Conservation (phyloP, 2,329 filamentous ascomycete genomes). For the Bertia moriformis region DNA sequence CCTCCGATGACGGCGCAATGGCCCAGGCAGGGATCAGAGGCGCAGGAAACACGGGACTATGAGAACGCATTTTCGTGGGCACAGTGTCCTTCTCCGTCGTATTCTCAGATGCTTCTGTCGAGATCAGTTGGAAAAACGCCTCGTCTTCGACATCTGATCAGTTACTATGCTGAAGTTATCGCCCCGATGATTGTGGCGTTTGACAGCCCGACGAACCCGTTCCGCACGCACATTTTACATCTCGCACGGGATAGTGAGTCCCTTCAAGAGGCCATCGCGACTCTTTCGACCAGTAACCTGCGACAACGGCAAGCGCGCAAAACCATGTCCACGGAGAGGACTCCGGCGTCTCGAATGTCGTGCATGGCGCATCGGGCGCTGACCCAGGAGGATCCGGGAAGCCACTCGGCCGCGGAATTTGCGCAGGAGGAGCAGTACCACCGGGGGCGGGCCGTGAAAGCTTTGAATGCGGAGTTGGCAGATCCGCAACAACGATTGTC, state of each 20-base stretch:
- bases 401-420: not conserved
- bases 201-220: conserved; percentile 47
- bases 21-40: no score
- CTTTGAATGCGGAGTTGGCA: conserved; percentile 42
- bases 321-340: conserved; percentile 23
- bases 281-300: conserved; percentile 47
- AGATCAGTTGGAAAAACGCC: conserved; percentile 24
- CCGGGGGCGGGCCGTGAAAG: conserved; percentile 34
- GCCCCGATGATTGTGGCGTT: conserved; percentile 53
- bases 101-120: not conserved
- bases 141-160: conserved; percentile 46
- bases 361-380: not conserved
- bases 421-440: conserved; percentile 27
- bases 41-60: no score
- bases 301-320: conserved; percentile 35
- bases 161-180: conserved; percentile 52
- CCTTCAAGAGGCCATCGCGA: conserved; percentile 49
- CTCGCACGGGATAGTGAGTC: conserved; percentile 42
- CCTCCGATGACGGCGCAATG: not conserved
- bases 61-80: no score
- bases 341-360: conserved; percentile 11
- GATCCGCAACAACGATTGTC: conserved; percentile 37
- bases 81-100: not conserved
- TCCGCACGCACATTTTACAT: conserved; percentile 43
- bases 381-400: not conserved